phyloP scores from a whole-genome alignment of 2,329 filamentous ascomycete species.

The Fusarium zealandicum region DNA sequence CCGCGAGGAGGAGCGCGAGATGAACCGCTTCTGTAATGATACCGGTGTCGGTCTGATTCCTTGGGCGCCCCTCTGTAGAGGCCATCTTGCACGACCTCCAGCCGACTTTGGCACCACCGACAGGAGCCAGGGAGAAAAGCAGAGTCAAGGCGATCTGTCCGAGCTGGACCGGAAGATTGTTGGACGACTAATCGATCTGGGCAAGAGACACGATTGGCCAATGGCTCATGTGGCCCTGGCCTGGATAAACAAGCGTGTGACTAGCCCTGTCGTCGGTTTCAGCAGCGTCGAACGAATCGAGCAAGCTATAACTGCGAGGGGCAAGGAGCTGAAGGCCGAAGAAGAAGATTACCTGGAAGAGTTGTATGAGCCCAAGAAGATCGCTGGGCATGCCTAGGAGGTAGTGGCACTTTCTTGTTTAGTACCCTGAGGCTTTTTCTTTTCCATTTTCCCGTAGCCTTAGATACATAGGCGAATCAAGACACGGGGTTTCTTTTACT shows the following conservation, averaged over 20 bases:
- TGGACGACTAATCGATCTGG: constrained; percentile 13
- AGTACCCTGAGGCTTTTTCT: no score
- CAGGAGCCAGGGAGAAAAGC: constrained; percentile 24
- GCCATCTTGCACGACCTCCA: constrained; percentile 20
- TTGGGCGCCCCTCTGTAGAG: constrained; percentile 31
- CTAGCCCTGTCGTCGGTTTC: constrained; percentile 27
- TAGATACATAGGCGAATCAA: no score
- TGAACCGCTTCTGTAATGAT: constrained; percentile 52
- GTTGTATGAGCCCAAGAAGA: constrained; percentile 24
- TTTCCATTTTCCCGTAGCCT: no score
- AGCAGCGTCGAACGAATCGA: constrained; percentile 31
- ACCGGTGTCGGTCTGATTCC: constrained; percentile 37
- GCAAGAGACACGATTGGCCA: constrained; percentile 16
- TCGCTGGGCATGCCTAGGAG: constrained; percentile 11
- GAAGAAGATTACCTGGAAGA: constrained; percentile 25
- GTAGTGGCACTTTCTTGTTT: background rate
- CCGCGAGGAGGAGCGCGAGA: constrained; percentile 63
- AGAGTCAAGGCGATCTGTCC: constrained; percentile 17
- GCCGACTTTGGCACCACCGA: constrained; percentile 19
- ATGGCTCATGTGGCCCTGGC: constrained; percentile 31
- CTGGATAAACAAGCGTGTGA: constrained; percentile 19
- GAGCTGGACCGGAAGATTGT: constrained; percentile 19
- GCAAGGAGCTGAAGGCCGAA: constrained; percentile 11
- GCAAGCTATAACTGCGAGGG: constrained; percentile 20
- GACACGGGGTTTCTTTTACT: no score